Conservation (phyloP, 1,284 basidiomycete genomes). For the Pseudozyma hubeiensis region DNA sequence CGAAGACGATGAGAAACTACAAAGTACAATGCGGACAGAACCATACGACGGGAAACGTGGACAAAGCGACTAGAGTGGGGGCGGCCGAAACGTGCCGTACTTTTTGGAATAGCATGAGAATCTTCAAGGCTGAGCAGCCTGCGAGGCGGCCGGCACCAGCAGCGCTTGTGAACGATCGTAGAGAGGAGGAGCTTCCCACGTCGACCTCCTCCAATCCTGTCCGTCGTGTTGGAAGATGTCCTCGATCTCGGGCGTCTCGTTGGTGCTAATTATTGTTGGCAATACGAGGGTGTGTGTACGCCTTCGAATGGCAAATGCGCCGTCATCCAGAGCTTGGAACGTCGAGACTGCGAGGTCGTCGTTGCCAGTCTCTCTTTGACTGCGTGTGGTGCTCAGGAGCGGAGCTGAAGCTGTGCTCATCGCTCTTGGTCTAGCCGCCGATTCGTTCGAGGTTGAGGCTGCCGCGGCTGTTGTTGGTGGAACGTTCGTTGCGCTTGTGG, state of each 20-base stretch:
- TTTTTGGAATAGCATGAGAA: no score
- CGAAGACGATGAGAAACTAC: no score
- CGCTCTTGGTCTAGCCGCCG: conserved; percentile 10
- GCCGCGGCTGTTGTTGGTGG: background rate
- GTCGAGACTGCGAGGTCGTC: conserved; percentile 26
- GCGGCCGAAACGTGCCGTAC: no score
- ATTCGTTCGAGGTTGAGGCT: background rate
- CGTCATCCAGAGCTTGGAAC: conserved; percentile 21
- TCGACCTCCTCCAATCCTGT: conserved; percentile 46
- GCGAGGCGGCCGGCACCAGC: no score
- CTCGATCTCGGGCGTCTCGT: conserved; percentile 36
- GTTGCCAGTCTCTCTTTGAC: conserved; percentile 22
- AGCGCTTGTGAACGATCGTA: conserved; percentile 16
- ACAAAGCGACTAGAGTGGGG: no score
- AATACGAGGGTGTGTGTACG: conserved; percentile 23
- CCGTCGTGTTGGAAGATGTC: conserved; percentile 52
- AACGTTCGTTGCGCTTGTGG: background rate
- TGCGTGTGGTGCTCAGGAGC: conserved; percentile 5
- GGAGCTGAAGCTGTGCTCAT: conserved; percentile 24
- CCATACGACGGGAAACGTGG: no score
- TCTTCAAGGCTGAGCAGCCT: no score
- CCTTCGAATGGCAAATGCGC: conserved; percentile 35
- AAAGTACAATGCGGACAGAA: no score
- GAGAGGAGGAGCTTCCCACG: conserved; percentile 48
- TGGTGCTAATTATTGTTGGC: conserved; percentile 21